Evolutionary conservation across 352 stramenopile species (phyloP).

Genomic region (Blastocystis sp.): DNA sequence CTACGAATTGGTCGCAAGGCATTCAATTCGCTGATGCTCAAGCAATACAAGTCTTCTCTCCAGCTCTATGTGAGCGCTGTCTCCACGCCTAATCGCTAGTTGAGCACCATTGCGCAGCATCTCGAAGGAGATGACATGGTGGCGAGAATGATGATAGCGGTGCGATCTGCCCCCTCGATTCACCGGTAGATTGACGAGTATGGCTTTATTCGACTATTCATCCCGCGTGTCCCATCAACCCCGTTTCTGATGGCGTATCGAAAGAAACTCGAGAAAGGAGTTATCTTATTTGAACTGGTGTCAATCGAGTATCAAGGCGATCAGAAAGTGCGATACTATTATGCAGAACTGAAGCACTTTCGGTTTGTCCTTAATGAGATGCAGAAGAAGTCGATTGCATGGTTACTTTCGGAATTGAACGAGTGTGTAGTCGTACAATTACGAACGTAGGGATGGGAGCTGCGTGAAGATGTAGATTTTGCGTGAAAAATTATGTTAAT

Average conservation of each 20-base stretch:
- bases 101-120: conserved; percentile 34
- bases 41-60: conserved; percentile 33
- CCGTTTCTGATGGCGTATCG: background rate
- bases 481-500: background rate
- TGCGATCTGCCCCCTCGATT: background rate
- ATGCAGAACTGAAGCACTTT: background rate
- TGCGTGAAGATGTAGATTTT: background rate
- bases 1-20: conserved; percentile 27
- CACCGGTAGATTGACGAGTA: conserved; percentile 10
- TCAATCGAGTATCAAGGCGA: conserved; percentile 18
- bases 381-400: conserved; percentile 50
- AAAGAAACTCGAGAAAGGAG: background rate
- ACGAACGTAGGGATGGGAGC: background rate
- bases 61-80: background rate
- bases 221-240: background rate
- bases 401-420: conserved; percentile 24
- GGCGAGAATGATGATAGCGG: conserved; percentile 26
- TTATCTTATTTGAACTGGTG: conserved; percentile 18
- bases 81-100: background rate
- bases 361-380: conserved; percentile 24
- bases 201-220: conserved; percentile 39
- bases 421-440: conserved; percentile 29
- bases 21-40: conserved; percentile 39
- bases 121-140: conserved; percentile 3
- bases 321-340: background rate